Evolutionary conservation across 257 asterid genomes (phyloP).

Genomic region (Coffea canephora): DNA sequence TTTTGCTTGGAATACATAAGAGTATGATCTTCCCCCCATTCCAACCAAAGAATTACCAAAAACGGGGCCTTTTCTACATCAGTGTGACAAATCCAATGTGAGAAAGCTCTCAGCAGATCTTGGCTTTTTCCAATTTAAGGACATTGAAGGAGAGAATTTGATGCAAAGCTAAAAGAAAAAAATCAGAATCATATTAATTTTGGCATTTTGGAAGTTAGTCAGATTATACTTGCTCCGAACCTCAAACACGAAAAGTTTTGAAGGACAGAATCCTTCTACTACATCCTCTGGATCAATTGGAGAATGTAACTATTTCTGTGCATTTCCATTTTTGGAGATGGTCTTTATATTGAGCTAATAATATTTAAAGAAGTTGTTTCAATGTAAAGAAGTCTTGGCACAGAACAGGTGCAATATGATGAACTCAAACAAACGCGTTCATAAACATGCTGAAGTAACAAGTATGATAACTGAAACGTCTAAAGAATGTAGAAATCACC

Average conservation of each 20-base stretch:
- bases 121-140: not conserved
- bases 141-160: not conserved
- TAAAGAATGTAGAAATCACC: conserved; percentile 34
- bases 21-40: not conserved
- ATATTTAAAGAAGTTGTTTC: not conserved
- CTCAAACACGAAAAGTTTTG: not conserved
- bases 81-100: not conserved
- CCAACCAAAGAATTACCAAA: not conserved
- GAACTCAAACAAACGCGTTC: not conserved
- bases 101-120: not conserved
- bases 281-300: not conserved
- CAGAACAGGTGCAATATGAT: not conserved
- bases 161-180: not conserved
- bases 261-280: not conserved
- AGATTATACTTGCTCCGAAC: not conserved
- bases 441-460: not conserved
- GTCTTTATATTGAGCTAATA: not conserved
- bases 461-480: not conserved
- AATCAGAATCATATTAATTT: not conserved
- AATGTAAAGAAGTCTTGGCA: not conserved
- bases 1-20: not conserved
- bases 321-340: not conserved
- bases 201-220: not conserved
- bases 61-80: not conserved
- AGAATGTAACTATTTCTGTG: too few relatives aligned